Evolutionary conservation across 1,284 basidiomycete genomes (phyloP), one percentile per base, ranked within the genome.

Genomic region (Irpex lacteus): DNA sequence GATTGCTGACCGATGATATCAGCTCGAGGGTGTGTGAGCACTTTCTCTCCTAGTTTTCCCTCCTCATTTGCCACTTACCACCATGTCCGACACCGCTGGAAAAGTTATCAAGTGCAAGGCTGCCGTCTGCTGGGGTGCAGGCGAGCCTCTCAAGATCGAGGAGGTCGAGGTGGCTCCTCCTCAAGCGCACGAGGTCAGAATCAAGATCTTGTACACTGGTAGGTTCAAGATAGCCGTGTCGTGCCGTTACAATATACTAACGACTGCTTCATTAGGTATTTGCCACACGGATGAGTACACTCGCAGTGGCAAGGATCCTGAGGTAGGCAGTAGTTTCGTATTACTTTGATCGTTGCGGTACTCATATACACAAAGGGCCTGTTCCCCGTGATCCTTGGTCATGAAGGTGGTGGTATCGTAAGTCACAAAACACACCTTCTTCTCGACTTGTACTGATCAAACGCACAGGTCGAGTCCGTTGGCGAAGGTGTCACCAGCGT

Each of bases 251-350:
- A 38, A 36, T 60, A 11, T n/a, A n/a, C 59, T 56, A 15, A 63
- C 56, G 18, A 18, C 36, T 38, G 18, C 19, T 21, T 52, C 13
- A 52, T 52, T 21, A 85, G 95, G 96, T 71, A 92, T 99, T 75
- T 99, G 98, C 81, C 97, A 99, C 80, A 99, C 98, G 75, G 96
- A 98, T 74, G 94, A 95, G 75, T 98, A 97, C 82, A 97, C 96
- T 64, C 91, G 97, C 74, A 97, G 95, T 73, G 97, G 98, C 66
- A 92, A 93, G 76, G 97, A 99, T 77, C 90, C 96, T 49, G 97
- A 99, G 85, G 90, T 90, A 73, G 57, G 73, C 59, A 19, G 49
- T 8, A 52, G 50, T 59, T 47, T 15, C 34, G 53, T 49, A 44
- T 56, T 61, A 57, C 53, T 52, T 32, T 38, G 26, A 62, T 60